Evolutionary conservation across 495 filamentous ascomycete genomes (phyloP).

Genomic region (Penicillium cataractarum): DNA sequence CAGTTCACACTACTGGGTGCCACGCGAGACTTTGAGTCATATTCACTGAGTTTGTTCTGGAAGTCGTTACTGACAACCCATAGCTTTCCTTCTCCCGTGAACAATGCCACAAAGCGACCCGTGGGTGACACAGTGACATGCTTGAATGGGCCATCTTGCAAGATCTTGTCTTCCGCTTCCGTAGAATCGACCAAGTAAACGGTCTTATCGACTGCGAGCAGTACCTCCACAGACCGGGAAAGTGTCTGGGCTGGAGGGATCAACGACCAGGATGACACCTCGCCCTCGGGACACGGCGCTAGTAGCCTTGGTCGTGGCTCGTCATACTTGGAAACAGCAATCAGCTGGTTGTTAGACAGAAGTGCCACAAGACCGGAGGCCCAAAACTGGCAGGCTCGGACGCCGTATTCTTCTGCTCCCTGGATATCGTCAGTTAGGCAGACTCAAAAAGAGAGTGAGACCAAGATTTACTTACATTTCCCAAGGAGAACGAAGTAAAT

Average conservation of each 20-base stretch:
- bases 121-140: slow-evolving; percentile 90
- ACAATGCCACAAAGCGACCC: slow-evolving; percentile 83
- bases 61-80: slow-evolving; percentile 96
- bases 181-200: slow-evolving; percentile 83
- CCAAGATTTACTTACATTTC: slow-evolving; percentile 59
- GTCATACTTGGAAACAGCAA: slow-evolving; percentile 85
- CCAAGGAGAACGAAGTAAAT: slow-evolving; percentile 94
- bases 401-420: slow-evolving; percentile 84
- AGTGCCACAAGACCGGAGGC: slow-evolving; percentile 90
- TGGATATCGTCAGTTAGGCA: slow-evolving; percentile 35
- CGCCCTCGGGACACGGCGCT: slow-evolving; percentile 73
- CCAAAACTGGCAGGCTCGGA: slow-evolving; percentile 89
- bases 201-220: slow-evolving; percentile 83
- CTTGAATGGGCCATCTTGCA: slow-evolving; percentile 90
- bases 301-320: slow-evolving; percentile 88
- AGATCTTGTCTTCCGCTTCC: slow-evolving; percentile 86
- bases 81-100: slow-evolving; percentile 81
- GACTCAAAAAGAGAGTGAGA: background rate
- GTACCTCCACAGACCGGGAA: slow-evolving; percentile 92
- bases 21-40: slow-evolving; percentile 85
- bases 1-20: slow-evolving; percentile 86
- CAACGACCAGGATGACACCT: slow-evolving; percentile 85
- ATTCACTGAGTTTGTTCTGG: slow-evolving; percentile 86
- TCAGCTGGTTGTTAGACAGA: slow-evolving; percentile 82
- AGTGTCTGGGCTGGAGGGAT: slow-evolving; percentile 88